Conservation (phyloP, 2,329 filamentous ascomycete genomes). For the Pseudogymnoascus sp. region DNA sequence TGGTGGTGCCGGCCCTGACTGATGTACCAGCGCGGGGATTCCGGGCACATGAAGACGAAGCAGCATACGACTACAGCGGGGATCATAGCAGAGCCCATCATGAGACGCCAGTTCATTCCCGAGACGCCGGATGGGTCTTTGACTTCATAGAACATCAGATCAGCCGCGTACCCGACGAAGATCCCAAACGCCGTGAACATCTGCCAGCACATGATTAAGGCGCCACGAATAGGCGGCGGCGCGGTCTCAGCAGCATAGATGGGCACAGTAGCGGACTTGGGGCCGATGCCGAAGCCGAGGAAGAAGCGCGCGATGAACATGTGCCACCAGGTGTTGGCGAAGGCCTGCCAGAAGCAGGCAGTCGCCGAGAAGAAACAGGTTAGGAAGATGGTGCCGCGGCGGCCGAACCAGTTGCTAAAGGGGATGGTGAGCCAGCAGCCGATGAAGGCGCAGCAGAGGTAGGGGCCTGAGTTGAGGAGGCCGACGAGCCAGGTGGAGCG, state of each 20-base stretch:
- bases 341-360: constrained; percentile 42
- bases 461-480: constrained; percentile 52
- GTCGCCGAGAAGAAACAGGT: constrained; percentile 53
- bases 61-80: constrained; percentile 48
- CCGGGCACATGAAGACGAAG: constrained; percentile 34
- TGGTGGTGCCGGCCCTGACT: constrained; percentile 38
- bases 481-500: constrained; percentile 49
- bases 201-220: constrained; percentile 67
- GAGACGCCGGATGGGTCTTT: constrained; percentile 42
- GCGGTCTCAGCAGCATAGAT: constrained; percentile 62
- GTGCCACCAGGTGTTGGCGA: constrained; percentile 55
- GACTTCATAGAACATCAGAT: constrained; percentile 52
- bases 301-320: constrained; percentile 63
- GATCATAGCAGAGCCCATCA: constrained; percentile 59
- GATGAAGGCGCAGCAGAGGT: constrained; percentile 57
- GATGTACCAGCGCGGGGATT: constrained; percentile 44
- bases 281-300: constrained; percentile 62
- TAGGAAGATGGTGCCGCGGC: constrained; percentile 62
- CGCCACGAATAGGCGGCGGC: constrained; percentile 54
- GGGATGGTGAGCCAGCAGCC: constrained; percentile 69
- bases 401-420: constrained; percentile 60
- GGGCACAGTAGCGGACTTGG: constrained; percentile 61
- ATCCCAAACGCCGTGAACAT: constrained; percentile 43
- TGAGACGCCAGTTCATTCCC: constrained; percentile 58
- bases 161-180: constrained; percentile 49